Conservation (phyloP, 352 stramenopile species). For the Globisporangium lucens region DNA sequence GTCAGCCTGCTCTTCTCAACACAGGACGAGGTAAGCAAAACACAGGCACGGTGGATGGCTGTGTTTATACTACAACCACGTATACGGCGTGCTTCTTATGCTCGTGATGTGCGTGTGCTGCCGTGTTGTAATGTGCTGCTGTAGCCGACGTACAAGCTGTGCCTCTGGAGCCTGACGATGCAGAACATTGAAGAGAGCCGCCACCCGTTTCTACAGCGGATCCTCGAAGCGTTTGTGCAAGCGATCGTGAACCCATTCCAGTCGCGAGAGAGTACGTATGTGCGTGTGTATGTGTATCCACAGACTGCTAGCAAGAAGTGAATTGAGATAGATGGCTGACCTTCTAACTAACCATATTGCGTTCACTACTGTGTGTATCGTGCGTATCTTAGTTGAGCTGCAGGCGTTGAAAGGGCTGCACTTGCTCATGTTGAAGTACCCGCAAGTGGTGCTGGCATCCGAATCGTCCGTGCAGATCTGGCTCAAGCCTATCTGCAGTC, state of each 20-base stretch:
- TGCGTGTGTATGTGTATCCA: too few species aligned
- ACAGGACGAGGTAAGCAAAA: conserved; percentile 33
- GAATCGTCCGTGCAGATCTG: conserved; percentile 37
- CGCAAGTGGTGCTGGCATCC: conserved; percentile 29
- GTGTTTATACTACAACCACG: not conserved
- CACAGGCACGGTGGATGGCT: not conserved
- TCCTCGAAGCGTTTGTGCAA: conserved; percentile 60
- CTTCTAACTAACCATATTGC: not conserved
- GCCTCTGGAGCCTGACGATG: conserved; percentile 61
- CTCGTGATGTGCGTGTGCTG: not conserved
- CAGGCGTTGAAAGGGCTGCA: conserved; percentile 63
- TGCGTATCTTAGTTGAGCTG: conserved; percentile 29
- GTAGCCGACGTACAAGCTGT: conserved; percentile 60
- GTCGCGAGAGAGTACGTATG: conserved; percentile 51
- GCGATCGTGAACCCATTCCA: conserved; percentile 74
- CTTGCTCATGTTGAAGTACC: conserved; percentile 49
- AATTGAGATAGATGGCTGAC: not conserved
- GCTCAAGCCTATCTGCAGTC: conserved; percentile 50
- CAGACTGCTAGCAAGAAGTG: too few species aligned
- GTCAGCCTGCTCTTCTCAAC: conserved; percentile 51
- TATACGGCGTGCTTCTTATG: not conserved
- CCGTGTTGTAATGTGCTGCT: conserved; percentile 1
- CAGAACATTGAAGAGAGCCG: conserved; percentile 50
- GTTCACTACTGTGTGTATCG: not conserved
- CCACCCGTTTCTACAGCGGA: conserved; percentile 46